A percentile compares a stretch with the other conserved stretches of the same genome.
These are phyloP conservation scores for Solanum paucissectum DNA, from an alignment of 257 asterid genomes.

Conservation along the genomic window DNA sequence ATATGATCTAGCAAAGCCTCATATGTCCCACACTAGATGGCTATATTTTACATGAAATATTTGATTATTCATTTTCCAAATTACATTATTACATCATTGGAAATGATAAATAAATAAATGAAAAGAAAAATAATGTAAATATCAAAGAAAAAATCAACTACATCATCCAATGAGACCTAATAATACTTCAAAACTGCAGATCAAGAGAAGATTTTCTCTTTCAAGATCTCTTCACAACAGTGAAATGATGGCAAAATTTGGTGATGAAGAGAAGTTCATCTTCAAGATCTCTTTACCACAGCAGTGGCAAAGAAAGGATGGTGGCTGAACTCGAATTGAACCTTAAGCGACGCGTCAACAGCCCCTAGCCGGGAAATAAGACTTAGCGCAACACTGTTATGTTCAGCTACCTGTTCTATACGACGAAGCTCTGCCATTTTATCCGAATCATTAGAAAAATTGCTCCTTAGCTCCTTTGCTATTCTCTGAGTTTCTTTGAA, in stretches of 20 bases:
- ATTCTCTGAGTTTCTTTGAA: conserved; percentile 82
- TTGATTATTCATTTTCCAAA: neutral
- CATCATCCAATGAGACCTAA: neutral
- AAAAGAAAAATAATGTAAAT: neutral
- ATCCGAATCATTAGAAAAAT: conserved; percentile 53
- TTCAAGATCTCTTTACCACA: conserved; percentile 84
- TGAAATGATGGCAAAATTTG: conserved; percentile 20
- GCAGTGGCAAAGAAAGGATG: conserved; percentile 91
- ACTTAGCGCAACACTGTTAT: conserved; percentile 66
- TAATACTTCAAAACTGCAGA: conserved; percentile 20
- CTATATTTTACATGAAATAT: neutral
- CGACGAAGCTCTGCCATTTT: conserved; percentile 59
- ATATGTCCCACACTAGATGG: neutral
- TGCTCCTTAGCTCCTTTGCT: conserved; percentile 61
- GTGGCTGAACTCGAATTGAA: conserved; percentile 67
- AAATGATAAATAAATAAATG: conserved; percentile 1
- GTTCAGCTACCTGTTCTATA: conserved; percentile 93
- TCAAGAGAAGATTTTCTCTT: neutral
- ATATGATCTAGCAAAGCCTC: neutral
- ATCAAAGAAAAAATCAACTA: neutral
- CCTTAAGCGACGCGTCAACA: conserved; percentile 70
- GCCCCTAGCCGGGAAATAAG: conserved; percentile 66
- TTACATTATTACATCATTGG: neutral
- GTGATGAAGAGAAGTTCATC: conserved; percentile 5
- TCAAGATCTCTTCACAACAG: neutral